These are phyloP conservation scores for Pseudogymnoascus sp. DNA, from an alignment of 2,329 filamentous ascomycete species.

Conservation along the genomic window DNA sequence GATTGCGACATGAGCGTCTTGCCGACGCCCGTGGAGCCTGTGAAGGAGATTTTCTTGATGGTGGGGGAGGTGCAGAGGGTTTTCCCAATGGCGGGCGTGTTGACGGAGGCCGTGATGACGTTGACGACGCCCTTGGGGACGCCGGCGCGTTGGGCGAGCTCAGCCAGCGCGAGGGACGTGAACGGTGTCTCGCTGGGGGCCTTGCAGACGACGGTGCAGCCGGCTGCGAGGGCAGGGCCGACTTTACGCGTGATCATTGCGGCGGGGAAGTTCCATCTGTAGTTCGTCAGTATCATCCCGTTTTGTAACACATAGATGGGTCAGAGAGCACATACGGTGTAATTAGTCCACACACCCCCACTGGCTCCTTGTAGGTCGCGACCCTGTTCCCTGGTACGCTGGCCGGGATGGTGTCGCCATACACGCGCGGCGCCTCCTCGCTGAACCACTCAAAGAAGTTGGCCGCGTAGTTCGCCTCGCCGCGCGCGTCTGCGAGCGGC, in stretches of 20 bases:
- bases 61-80: constrained; percentile 65
- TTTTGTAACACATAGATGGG: not conserved
- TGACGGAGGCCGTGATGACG: constrained; percentile 68
- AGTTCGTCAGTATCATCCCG: not conserved
- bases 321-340: constrained; percentile 44
- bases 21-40: constrained; percentile 63
- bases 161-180: constrained; percentile 77
- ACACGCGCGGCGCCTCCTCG: constrained; percentile 65
- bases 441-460: constrained; percentile 75
- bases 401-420: constrained; percentile 67
- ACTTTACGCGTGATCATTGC: constrained; percentile 67
- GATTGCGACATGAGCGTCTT: constrained; percentile 84
- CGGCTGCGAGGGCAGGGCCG: constrained; percentile 74
- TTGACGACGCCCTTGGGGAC: constrained; percentile 89
- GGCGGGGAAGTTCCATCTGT: constrained; percentile 73
- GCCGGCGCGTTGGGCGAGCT: constrained; percentile 77
- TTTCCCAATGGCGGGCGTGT: constrained; percentile 72
- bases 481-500: constrained; percentile 64
- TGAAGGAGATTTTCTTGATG: constrained; percentile 89
- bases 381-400: constrained; percentile 64
- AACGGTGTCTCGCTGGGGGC: constrained; percentile 88
- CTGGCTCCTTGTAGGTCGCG: constrained; percentile 70
- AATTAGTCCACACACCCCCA: constrained; percentile 75
- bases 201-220: constrained; percentile 89
- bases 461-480: constrained; percentile 63